Percentiles rank a stretch among this genome's conserved stretches.
Evolutionary conservation across 768 basidiomycete species (phyloP).

Genomic region (Fibroporia radiculosa): DNA sequence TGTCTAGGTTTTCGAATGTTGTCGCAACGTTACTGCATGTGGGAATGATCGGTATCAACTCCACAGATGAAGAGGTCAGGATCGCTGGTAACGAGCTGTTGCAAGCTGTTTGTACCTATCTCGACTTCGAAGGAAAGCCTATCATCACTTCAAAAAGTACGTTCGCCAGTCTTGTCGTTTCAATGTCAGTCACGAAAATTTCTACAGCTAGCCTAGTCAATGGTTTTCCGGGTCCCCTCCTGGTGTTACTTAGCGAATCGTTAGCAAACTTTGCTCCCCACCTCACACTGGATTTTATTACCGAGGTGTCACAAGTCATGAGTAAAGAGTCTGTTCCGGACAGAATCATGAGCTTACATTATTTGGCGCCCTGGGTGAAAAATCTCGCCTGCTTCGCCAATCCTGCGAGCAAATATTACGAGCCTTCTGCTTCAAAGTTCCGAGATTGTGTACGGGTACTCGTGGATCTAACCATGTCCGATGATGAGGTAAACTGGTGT

Average conservation of each 20-base stretch:
- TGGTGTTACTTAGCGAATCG: constrained; percentile 59
- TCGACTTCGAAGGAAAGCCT: constrained; percentile 70
- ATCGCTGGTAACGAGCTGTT: constrained; percentile 75
- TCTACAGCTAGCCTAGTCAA: constrained; percentile 60
- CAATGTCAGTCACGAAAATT: not conserved
- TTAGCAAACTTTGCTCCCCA: constrained; percentile 71
- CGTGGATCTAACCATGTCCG: constrained; percentile 64
- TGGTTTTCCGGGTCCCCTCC: constrained; percentile 55
- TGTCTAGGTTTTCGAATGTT: constrained; percentile 75
- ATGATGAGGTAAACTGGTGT: constrained; percentile 48
- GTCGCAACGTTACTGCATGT: constrained; percentile 83
- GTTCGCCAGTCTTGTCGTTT: constrained; percentile 8
- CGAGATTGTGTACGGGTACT: constrained; percentile 78
- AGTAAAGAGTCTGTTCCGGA: constrained; percentile 39
- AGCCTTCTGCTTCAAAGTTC: constrained; percentile 65
- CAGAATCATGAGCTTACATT: constrained; percentile 68
- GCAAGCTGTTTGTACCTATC: constrained; percentile 64
- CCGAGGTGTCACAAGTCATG: constrained; percentile 73
- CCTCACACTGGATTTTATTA: constrained; percentile 80
- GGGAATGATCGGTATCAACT: constrained; percentile 71
- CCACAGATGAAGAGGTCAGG: constrained; percentile 70
- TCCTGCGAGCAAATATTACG: constrained; percentile 59
- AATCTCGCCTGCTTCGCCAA: constrained; percentile 69
- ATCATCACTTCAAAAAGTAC: constrained; percentile 65
- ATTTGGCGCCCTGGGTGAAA: constrained; percentile 84